phyloP scores from a whole-genome alignment of 2,329 filamentous ascomycete species.

The Alternaria atra region DNA sequence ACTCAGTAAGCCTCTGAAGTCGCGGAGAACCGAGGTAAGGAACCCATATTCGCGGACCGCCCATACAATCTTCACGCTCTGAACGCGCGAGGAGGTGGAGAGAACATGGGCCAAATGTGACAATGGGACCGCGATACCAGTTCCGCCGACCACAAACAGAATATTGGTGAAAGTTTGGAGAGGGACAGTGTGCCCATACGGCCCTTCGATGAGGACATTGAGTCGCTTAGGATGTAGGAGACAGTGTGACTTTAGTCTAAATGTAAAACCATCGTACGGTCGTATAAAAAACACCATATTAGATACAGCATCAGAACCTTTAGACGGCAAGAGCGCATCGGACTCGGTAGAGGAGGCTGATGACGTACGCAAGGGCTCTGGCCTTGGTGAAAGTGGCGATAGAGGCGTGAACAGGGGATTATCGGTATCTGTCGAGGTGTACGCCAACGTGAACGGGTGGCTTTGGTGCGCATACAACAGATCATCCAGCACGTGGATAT shows the following conservation, averaged over 20 bases:
- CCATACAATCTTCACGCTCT: slow-evolving; percentile 44
- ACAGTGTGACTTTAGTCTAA: slow-evolving; percentile 47
- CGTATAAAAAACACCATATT: slow-evolving; percentile 60
- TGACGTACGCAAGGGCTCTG: slow-evolving; percentile 13
- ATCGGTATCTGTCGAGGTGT: slow-evolving; percentile 19
- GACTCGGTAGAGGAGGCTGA: slow-evolving; percentile 35
- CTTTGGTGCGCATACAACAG: slow-evolving; percentile 58
- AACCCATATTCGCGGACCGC: slow-evolving; percentile 45
- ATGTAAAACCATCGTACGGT: slow-evolving; percentile 62
- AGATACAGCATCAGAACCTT: slow-evolving; percentile 2
- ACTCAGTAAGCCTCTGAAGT: slow-evolving; percentile 30
- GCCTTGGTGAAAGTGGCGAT: slow-evolving; percentile 20
- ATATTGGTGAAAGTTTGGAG: slow-evolving; percentile 54
- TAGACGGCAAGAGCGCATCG: slow-evolving; percentile 39
- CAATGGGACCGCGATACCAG: slow-evolving; percentile 45
- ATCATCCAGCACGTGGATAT: slow-evolving; percentile 57
- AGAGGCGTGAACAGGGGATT: slow-evolving; percentile 6
- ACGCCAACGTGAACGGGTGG: slow-evolving; percentile 58
- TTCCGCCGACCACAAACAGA: slow-evolving; percentile 49
- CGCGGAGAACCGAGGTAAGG: slow-evolving; percentile 32
- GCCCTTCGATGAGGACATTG: slow-evolving; percentile 60
- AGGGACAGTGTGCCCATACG: slow-evolving; percentile 57
- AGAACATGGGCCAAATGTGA: slow-evolving; percentile 40
- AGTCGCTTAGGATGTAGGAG: slow-evolving; percentile 35
- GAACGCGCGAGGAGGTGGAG: slow-evolving; percentile 19